phyloP scores from a whole-genome alignment of 108 stramenopile genomes.

The Skeletonema potamos region DNA sequence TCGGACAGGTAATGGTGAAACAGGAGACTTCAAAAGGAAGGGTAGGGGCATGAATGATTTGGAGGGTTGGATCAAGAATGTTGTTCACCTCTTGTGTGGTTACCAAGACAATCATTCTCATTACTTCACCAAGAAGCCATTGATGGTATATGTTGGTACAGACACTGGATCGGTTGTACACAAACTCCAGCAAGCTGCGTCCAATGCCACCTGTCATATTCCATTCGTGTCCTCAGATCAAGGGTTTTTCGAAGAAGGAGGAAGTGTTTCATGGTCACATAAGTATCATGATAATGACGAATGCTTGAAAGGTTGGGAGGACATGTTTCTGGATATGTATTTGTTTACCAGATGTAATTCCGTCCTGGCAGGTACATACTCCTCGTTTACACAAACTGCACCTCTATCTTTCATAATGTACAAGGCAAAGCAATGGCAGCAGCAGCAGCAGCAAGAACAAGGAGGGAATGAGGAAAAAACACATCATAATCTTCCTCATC shows the following conservation, averaged over 20 bases:
- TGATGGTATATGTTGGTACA: conserved; percentile 52
- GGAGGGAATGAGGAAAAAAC: background rate
- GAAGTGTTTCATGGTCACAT: conserved; percentile 1
- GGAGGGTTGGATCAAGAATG: background rate
- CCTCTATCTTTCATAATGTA: conserved; percentile 3
- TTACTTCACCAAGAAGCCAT: conserved; percentile 1
- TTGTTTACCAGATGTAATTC: conserved; percentile 45
- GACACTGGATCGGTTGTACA: conserved; percentile 44
- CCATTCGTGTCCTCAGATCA: conserved; percentile 7
- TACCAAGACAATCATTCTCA: background rate
- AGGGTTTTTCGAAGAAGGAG: background rate
- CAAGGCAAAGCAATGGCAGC: background rate
- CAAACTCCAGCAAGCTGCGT: conserved; percentile 8
- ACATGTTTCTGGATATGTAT: conserved; percentile 50
- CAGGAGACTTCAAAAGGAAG: conserved; percentile 40
- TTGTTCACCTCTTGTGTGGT: background rate
- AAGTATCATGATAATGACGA: background rate
- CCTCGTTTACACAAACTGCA: conserved; percentile 42
- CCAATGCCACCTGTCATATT: background rate
- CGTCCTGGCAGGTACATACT: conserved; percentile 44
- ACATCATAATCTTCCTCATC: background rate
- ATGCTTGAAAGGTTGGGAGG: conserved; percentile 36
- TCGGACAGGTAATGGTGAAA: conserved; percentile 62
- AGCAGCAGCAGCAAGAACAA: background rate
- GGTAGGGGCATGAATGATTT: conserved; percentile 20